Percentiles rank a stretch among this genome's conserved stretches.
phyloP scores from a whole-genome alignment of 768 basidiomycete genomes.

The Suillus placidus region DNA sequence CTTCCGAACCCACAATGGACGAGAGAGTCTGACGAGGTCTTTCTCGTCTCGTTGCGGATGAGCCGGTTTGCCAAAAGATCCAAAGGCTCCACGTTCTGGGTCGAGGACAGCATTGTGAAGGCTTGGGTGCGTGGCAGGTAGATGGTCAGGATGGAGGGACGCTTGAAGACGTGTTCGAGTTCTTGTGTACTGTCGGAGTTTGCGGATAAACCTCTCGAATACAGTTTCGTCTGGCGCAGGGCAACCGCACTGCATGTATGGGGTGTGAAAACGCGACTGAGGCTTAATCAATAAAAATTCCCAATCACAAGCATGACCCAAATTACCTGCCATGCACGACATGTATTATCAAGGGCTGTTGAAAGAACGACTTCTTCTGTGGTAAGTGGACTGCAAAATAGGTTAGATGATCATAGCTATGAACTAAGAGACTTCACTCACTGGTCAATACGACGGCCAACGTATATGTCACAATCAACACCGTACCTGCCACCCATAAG shows the following conservation, averaged over 20 bases:
- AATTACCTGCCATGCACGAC: slow-evolving; percentile 52
- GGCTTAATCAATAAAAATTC: slow-evolving; percentile 16
- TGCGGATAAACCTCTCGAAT: slow-evolving; percentile 43
- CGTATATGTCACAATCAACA: slow-evolving; percentile 42
- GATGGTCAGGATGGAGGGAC: slow-evolving; percentile 37
- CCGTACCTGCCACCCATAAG: slow-evolving; percentile 51
- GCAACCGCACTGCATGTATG: slow-evolving; percentile 66
- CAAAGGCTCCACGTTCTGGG: slow-evolving; percentile 29
- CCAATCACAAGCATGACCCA: not conserved
- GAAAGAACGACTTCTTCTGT: slow-evolving; percentile 49
- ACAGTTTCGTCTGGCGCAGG: slow-evolving; percentile 49
- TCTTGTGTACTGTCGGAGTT: slow-evolving; percentile 25
- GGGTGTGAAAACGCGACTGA: slow-evolving; percentile 46
- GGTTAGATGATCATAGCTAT: slow-evolving; percentile 3
- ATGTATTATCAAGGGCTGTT: slow-evolving; percentile 53
- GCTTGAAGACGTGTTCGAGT: slow-evolving; percentile 35
- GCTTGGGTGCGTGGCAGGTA: slow-evolving; percentile 58
- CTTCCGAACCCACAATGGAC: not conserved
- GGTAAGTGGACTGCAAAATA: slow-evolving; percentile 45
- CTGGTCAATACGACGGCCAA: slow-evolving; percentile 59
- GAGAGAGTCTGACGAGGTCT: slow-evolving; percentile 2
- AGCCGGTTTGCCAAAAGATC: slow-evolving; percentile 18
- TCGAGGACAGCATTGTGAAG: slow-evolving; percentile 52
- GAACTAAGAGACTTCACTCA: slow-evolving; percentile 31
- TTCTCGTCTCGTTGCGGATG: slow-evolving; percentile 3